These are phyloP conservation scores for Albizia julibrissin DNA, from an alignment of 306 rosid genomes.

Conservation along the genomic window DNA sequence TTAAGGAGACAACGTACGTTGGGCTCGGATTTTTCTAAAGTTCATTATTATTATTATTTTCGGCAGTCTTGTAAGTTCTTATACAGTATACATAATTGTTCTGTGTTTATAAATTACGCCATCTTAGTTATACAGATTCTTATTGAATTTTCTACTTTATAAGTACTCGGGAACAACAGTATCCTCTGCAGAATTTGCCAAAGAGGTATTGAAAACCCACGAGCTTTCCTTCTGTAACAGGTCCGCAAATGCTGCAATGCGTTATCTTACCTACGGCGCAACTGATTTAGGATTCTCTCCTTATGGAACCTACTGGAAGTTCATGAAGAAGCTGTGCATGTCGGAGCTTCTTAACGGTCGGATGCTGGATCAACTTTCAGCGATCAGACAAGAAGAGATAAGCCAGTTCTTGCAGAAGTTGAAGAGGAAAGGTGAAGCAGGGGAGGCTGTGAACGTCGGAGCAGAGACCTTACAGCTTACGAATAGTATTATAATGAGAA, in stretches of 20 bases:
- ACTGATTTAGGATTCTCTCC: constrained; percentile 53
- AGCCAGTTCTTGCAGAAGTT: constrained; percentile 9
- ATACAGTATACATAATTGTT: too few relatives aligned
- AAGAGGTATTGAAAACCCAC: constrained; percentile 50
- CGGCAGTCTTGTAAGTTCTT: too few relatives aligned
- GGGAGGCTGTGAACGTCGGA: constrained; percentile 37
- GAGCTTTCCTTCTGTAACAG: constrained; percentile 49
- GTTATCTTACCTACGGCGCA: constrained; percentile 49
- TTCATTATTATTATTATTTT: too few relatives aligned
- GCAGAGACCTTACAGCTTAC: constrained; percentile 44
- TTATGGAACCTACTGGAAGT: constrained; percentile 52
- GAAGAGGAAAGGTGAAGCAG: not conserved
- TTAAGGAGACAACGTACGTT: too few relatives aligned
- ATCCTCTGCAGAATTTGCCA: constrained; percentile 33
- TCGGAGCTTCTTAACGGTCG: constrained; percentile 57
- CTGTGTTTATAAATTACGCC: too few relatives aligned
- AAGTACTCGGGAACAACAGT: too few relatives aligned
- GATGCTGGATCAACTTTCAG: constrained; percentile 46
- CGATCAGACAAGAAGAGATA: constrained; percentile 52
- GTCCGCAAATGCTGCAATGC: constrained; percentile 30
- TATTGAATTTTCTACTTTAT: too few relatives aligned
- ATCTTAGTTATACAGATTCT: too few relatives aligned
- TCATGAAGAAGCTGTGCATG: constrained; percentile 50
- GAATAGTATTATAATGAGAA: constrained; percentile 42
- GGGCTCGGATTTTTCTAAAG: too few relatives aligned